These are phyloP conservation scores for Ceratocystis ficicola DNA, from an alignment of 2,329 filamentous ascomycete genomes.

Conservation along the genomic window DNA sequence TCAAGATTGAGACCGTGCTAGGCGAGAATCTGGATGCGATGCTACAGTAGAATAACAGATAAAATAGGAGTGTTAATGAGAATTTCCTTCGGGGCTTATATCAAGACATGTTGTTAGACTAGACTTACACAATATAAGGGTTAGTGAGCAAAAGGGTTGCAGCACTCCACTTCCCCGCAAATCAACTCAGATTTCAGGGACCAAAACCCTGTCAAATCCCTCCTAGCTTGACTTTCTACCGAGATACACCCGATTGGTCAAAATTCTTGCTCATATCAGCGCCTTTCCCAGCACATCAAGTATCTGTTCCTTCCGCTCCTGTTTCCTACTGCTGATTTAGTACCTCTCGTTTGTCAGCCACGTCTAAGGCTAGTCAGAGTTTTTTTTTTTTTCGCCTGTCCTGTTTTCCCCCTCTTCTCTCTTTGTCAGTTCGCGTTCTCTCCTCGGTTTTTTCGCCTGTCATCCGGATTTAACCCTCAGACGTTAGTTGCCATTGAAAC, in stretches of 20 bases:
- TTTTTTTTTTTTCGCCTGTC: neutral
- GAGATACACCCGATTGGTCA: neutral
- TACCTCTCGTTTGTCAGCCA: neutral
- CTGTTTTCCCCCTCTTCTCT: neutral
- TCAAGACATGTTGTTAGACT: no score
- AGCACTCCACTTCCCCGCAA: neutral
- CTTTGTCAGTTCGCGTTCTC: neutral
- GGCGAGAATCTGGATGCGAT: slow-evolving; percentile 87
- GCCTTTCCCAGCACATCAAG: neutral
- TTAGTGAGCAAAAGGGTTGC: neutral
- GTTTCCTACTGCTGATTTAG: neutral
- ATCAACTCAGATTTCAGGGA: neutral
- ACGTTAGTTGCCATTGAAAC: neutral
- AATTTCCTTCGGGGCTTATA: neutral
- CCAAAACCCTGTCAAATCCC: neutral
- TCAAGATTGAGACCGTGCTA: slow-evolving; percentile 74
- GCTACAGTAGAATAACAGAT: slow-evolving; percentile 52
- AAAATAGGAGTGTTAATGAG: neutral
- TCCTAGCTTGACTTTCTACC: neutral
- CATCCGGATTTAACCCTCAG: neutral
- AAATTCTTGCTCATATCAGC: neutral
- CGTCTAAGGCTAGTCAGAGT: neutral
- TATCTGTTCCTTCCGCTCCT: neutral
- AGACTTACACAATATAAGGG: no score
- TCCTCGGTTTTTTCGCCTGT: neutral